Evolutionary conservation across 768 basidiomycete genomes (phyloP).

Genomic region (Naganishia onofrii): DNA sequence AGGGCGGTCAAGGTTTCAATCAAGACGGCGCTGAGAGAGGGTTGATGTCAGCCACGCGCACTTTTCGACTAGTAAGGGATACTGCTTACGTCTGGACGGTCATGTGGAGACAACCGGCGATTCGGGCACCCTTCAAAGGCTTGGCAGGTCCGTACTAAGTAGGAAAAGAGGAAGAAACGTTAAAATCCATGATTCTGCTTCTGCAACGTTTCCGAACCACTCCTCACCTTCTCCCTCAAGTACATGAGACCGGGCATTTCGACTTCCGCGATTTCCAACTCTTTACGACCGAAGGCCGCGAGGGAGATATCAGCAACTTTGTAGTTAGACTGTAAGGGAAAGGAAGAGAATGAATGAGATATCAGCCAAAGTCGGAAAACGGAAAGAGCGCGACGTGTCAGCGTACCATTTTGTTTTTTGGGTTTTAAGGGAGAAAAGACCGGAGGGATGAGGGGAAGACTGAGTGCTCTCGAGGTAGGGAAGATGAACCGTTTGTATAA

Average conservation of each 20-base stretch:
- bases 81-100: slow-evolving; percentile 32
- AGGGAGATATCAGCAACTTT: slow-evolving; percentile 95
- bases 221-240: slow-evolving; percentile 77
- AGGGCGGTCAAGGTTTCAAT: slow-evolving; percentile 95
- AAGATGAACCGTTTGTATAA: background rate
- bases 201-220: background rate
- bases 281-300: slow-evolving; percentile 69
- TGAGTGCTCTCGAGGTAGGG: too few species aligned
- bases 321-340: slow-evolving; percentile 54
- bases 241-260: slow-evolving; percentile 80
- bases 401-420: slow-evolving; percentile 10
- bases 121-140: slow-evolving; percentile 90
- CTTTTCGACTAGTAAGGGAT: too few species aligned
- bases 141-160: slow-evolving; percentile 69
- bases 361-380: background rate
- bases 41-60: background rate
- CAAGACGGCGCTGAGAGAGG: slow-evolving; percentile 73
- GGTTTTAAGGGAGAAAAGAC: slow-evolving; percentile 2
- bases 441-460: background rate
- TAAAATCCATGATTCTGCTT: slow-evolving; percentile 34
- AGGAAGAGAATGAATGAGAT: background rate
- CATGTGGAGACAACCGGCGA: slow-evolving; percentile 98
- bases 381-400: background rate
- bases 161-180: slow-evolving; percentile 31
- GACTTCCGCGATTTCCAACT: slow-evolving; percentile 74